A percentile compares a stretch with the other conserved stretches of the same genome.
Evolutionary conservation across 352 stramenopile genomes (phyloP).

Genomic region (Pythium myriotylum): DNA sequence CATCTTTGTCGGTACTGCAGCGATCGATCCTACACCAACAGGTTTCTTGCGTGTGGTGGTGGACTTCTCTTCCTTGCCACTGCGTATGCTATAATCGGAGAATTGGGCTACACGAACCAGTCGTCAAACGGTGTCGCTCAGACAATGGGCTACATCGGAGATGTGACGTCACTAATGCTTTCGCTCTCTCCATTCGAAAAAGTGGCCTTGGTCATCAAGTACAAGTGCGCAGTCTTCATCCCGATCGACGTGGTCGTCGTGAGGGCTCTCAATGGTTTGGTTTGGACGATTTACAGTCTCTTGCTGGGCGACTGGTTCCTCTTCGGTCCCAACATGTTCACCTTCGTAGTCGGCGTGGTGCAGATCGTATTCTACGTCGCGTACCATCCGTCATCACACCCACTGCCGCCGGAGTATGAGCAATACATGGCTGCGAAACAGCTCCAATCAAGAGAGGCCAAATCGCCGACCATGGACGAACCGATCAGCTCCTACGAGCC

Average conservation of each 20-base stretch:
- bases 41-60: neutral
- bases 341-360: constrained; percentile 33
- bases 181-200: constrained; percentile 64
- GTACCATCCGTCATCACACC: constrained; percentile 46
- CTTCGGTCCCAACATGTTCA: constrained; percentile 49
- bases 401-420: constrained; percentile 1
- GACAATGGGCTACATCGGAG: constrained; percentile 45
- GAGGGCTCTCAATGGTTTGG: constrained; percentile 43
- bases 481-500: no score
- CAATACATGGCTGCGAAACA: no score
- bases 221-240: constrained; percentile 52
- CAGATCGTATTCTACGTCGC: constrained; percentile 48
- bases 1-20: constrained; percentile 8
- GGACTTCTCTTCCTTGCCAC: neutral
- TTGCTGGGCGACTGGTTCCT: constrained; percentile 53
- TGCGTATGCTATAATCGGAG: constrained; percentile 2
- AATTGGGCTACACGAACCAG: constrained; percentile 10
- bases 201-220: constrained; percentile 48
- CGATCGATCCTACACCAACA: constrained; percentile 1
- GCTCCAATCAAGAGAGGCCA: no score
- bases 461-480: no score
- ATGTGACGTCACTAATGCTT: constrained; percentile 43
- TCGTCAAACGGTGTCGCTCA: constrained; percentile 36
- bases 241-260: constrained; percentile 57
- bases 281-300: constrained; percentile 56